Evolutionary conservation across 2,329 filamentous ascomycete genomes (phyloP).

Genomic region (Xylaria sp.): DNA sequence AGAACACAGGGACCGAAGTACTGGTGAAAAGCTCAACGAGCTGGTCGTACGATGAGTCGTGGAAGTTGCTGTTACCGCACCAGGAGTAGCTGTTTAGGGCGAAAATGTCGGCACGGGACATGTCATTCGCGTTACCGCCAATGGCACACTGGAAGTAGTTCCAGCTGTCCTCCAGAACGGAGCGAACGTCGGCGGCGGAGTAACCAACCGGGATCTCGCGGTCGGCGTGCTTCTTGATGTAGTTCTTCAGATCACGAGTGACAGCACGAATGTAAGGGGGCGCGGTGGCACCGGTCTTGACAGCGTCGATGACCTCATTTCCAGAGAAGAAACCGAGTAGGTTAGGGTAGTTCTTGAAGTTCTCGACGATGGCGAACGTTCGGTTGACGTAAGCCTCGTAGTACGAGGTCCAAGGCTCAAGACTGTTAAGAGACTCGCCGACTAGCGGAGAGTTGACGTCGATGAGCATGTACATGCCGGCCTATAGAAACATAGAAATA

Average conservation of each 20-base stretch:
- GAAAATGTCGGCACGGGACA: slow-evolving; percentile 78
- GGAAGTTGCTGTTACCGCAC: slow-evolving; percentile 73
- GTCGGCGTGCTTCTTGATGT: slow-evolving; percentile 76
- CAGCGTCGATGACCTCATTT: slow-evolving; percentile 80
- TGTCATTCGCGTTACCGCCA: slow-evolving; percentile 63
- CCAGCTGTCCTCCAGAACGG: slow-evolving; percentile 78
- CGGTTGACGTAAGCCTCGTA: slow-evolving; percentile 70
- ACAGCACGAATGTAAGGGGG: slow-evolving; percentile 80
- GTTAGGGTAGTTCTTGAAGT: slow-evolving; percentile 74
- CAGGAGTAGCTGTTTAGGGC: slow-evolving; percentile 83
- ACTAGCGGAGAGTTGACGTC: slow-evolving; percentile 74
- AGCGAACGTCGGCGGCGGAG: slow-evolving; percentile 81
- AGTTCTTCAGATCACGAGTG: slow-evolving; percentile 83
- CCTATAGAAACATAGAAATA: slow-evolving; percentile 32
- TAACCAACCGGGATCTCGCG: slow-evolving; percentile 81
- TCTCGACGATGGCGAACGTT: slow-evolving; percentile 74
- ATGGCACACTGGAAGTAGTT: slow-evolving; percentile 78
- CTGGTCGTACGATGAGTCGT: slow-evolving; percentile 70
- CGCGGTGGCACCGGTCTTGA: slow-evolving; percentile 66
- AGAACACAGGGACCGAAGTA: slow-evolving; percentile 79
- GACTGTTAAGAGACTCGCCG: slow-evolving; percentile 67
- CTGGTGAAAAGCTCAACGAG: slow-evolving; percentile 73
- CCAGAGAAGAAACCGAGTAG: slow-evolving; percentile 80
- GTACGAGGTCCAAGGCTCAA: slow-evolving; percentile 69
- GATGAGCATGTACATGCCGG: slow-evolving; percentile 75